These are phyloP conservation scores for Xylaria telfairii DNA, from an alignment of 495 filamentous ascomycete species.

Conservation along the genomic window DNA sequence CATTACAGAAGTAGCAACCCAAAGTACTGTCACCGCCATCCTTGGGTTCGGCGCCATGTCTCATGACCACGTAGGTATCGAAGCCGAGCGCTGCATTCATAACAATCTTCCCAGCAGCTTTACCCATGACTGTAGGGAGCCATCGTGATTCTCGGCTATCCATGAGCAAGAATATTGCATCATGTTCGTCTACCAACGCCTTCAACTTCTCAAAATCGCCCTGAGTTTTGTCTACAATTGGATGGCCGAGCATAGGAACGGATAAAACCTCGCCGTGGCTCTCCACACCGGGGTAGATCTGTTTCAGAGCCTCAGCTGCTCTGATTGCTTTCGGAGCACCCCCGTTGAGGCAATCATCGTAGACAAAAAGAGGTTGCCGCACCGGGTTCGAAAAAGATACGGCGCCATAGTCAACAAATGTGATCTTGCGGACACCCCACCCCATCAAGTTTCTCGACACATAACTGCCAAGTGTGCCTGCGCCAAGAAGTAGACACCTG, in stretches of 20 bases:
- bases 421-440: constrained; percentile 97
- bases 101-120: constrained; percentile 88
- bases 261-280: constrained; percentile 76
- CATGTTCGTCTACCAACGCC: constrained; percentile 81
- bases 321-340: constrained; percentile 82
- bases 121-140: constrained; percentile 98
- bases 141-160: constrained; percentile 93
- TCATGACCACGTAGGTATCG: constrained; percentile 96
- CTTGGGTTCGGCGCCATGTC: constrained; percentile 71
- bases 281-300: constrained; percentile 92
- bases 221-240: constrained; percentile 72
- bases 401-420: constrained; percentile 91
- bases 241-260: constrained; percentile 95
- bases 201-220: constrained; percentile 77
- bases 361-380: constrained; percentile 89
- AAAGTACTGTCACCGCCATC: constrained; percentile 66
- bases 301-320: constrained; percentile 79
- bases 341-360: constrained; percentile 85
- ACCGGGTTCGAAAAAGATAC: constrained; percentile 99
- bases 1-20: constrained; percentile 98
- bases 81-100: constrained; percentile 97
- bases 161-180: constrained; percentile 94
- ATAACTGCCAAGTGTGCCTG: constrained; percentile 92
- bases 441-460: constrained; percentile 90
- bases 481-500: constrained; percentile 91